Base-by-base conservation (phyloP, 2,329 filamentous ascomycete species). In the Colletotrichum chlorophyti region DNA sequence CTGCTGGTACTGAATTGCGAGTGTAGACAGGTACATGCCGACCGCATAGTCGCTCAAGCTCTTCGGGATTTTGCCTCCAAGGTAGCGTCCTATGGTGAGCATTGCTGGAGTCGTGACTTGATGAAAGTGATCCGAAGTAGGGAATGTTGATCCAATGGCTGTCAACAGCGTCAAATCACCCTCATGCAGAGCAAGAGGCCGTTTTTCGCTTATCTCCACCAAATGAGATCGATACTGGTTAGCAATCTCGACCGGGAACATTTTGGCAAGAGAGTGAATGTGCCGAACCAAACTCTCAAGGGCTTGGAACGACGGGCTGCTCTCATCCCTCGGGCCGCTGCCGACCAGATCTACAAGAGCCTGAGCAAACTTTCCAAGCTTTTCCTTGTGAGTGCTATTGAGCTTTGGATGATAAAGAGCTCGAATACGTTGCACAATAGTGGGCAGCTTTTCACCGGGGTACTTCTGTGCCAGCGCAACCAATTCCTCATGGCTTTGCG, bases 61-160 rank as follows among this genome's bases (percentile, higher is more conserved):
- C 38, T 84, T 79, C 0, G 92, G 87, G 0, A 88, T 81, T 53
- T 87, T 91, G 65, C 97, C 87, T 1, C 90, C 91, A 23, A 99
- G 82, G 74, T 91, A 97, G 52, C 91, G 86, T 11, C 84, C 85
- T 73, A 98, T 91, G n/a, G 88, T 84, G 5, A 97, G 85, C 74
- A 92, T 90, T 1, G 94, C 90, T 2, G 95, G 95, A 2, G 95
- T 99, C 35, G 92, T 90, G 31, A 98, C 91, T 66, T 95, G 90
- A 68, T 99, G 95, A 74, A 98, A 99, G 74, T 98, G 93, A 74
- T 99, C 95, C 0, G 93, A 97, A 0, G 95, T 97, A 5, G 95
- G 93, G 68, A 96, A 99, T 50, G 96, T 90, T 2, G 87, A 87
- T 35, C 89, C 87, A 59, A 97, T 85, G 0, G 91, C 93, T 0